phyloP scores from a whole-genome alignment of 2,329 filamentous ascomycete species.

The Botrytis fragariae region DNA sequence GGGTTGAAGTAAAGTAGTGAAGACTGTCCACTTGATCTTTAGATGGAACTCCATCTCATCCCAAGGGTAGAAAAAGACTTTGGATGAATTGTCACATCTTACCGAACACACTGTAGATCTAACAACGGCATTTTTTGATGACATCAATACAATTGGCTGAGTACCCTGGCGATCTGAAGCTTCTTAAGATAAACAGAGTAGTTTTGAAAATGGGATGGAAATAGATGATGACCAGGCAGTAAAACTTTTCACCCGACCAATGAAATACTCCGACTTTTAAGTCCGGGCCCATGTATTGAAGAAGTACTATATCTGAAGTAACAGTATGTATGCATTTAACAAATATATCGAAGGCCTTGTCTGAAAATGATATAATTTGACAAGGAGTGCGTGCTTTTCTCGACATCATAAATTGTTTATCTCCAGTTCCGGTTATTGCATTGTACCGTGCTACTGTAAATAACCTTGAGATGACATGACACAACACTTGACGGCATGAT shows the following conservation, averaged over 20 bases:
- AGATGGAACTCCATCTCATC: conserved; percentile 18
- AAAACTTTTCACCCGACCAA: background rate
- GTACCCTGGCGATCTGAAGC: background rate
- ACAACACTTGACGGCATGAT: conserved; percentile 19
- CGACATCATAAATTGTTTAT: conserved; percentile 14
- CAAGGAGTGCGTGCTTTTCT: conserved; percentile 8
- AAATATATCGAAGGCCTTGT: background rate
- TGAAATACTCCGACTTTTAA: conserved; percentile 9
- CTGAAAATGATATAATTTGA: background rate
- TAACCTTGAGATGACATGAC: conserved; percentile 19
- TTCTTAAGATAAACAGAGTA: conserved; percentile 1
- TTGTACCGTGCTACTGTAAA: conserved; percentile 13
- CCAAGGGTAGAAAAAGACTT: conserved; percentile 11
- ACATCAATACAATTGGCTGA: conserved; percentile 1
- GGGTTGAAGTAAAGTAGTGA: background rate
- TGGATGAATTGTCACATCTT: conserved; percentile 11
- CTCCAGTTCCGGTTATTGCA: conserved; percentile 16
- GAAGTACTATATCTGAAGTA: conserved; percentile 11
- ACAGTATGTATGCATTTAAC: conserved; percentile 4
- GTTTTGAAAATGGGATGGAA: conserved; percentile 4
- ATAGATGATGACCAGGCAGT: background rate
- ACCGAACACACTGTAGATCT: conserved; percentile 19
- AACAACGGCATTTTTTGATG: conserved; percentile 5
- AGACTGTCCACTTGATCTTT: conserved; percentile 15
- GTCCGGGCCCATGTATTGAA: background rate